Evolutionary conservation across 2,329 filamentous ascomycete genomes (phyloP).

Genomic region (Nothophoma quercina): DNA sequence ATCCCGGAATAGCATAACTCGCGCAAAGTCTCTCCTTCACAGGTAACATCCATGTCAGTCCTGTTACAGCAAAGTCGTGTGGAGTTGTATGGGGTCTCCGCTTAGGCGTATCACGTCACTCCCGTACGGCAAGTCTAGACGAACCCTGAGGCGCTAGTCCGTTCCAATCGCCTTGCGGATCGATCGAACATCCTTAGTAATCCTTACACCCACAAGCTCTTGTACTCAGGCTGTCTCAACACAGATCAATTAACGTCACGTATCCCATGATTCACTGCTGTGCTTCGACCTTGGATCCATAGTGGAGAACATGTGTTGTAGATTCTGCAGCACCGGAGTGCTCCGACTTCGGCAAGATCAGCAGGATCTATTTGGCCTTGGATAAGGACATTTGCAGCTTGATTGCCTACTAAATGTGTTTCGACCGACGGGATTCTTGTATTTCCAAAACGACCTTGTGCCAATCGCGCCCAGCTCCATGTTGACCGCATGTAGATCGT

Average conservation of each 20-base stretch:
- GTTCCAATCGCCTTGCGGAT: not conserved
- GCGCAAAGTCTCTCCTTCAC: not conserved
- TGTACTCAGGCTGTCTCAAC: too few species aligned
- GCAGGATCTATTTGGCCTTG: too few species aligned
- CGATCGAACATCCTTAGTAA: not conserved
- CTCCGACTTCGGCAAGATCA: not conserved
- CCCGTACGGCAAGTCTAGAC: conserved; percentile 1
- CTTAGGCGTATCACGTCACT: not conserved
- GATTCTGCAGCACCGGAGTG: not conserved
- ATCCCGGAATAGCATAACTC: not conserved
- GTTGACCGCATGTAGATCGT: not conserved
- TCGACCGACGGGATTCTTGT: too few species aligned
- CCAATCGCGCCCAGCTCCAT: not conserved
- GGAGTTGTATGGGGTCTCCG: conserved; percentile 10
- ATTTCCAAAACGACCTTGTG: too few species aligned
- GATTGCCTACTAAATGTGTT: too few species aligned
- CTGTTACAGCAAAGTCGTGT: conserved; percentile 10
- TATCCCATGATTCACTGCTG: too few species aligned
- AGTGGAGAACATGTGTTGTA: not conserved
- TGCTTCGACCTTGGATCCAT: not conserved
- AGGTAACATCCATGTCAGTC: not conserved
- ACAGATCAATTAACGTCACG: too few species aligned
- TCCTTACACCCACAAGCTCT: not conserved
- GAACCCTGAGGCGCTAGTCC: conserved; percentile 12
- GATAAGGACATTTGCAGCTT: too few species aligned